phyloP scores from a whole-genome alignment of 768 basidiomycete genomes.

The Tylopilus intermedius region DNA sequence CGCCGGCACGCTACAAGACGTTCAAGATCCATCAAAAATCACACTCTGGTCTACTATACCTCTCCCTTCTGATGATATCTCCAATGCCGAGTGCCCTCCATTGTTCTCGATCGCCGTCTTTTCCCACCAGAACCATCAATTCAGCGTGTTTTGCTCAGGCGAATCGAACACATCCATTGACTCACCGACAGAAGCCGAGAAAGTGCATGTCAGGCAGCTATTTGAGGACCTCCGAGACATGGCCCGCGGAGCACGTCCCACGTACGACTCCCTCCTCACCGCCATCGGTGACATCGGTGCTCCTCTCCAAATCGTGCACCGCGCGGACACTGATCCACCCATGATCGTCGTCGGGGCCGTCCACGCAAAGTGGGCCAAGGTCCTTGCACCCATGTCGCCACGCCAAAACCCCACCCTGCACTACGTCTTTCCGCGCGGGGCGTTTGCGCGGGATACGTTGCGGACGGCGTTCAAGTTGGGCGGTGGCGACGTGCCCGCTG shows the following conservation, averaged over 20 bases:
- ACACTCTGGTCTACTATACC: conserved; percentile 18
- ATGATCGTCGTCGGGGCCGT: conserved; percentile 9
- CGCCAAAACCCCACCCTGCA: conserved; percentile 1
- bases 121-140: conserved; percentile 11
- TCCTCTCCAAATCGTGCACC: background rate
- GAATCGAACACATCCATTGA: background rate
- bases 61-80: background rate
- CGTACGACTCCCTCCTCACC: conserved; percentile 5
- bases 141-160: conserved; percentile 17
- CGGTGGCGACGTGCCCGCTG: background rate
- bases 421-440: conserved; percentile 4
- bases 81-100: background rate
- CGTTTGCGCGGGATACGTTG: background rate
- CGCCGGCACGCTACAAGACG: conserved; percentile 4
- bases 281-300: background rate
- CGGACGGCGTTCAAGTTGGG: background rate
- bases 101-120: conserved; percentile 20
- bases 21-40: conserved; percentile 13
- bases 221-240: conserved; percentile 5
- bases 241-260: background rate
- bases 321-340: conserved; percentile 6
- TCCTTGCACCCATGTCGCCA: conserved; percentile 7
- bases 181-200: conserved; percentile 3
- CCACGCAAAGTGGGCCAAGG: conserved; percentile 8
- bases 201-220: conserved; percentile 14